Evolutionary conservation across 176 grass and related monocot genomes (phyloP), one percentile per base, ranked within the genome.

Genomic region (Tillandsia fasciculata): DNA sequence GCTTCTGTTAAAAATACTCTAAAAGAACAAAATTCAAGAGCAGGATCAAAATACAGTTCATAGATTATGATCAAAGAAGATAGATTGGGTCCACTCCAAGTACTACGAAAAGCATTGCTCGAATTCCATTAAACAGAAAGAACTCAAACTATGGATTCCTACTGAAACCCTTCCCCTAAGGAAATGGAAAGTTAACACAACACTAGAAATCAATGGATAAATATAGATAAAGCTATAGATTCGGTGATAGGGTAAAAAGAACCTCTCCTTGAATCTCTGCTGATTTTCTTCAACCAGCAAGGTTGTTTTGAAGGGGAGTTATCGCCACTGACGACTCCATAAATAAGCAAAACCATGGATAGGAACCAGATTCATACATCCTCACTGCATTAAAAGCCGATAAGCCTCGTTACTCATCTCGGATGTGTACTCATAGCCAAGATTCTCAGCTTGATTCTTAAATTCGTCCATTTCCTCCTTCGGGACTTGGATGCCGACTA

Each of bases 401-500:
- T 93, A 99, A 49, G 91, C 83, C 59, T 93, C 85, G 63, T 93
- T 99, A 73, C 77, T 76, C 75, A 76, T 63, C 80, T 93, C 89
- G 0, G 85, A 90, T 84, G 79, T 90, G 70, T 93, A 99, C 50
- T 99, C 89, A 0, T 86, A 93, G 9, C 94, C 89, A 48, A 99
- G 79, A 86, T 67, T 82, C 17, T 90, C 63, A 54, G 82, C 80
- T 2, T 63, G 72, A 13, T 0, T 78, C 56, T 12, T 68, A 82
- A 93, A 99, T 83, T 93, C 90, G 26, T 93, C 48, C 0, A 90
- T 24, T 2, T 93, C 90, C 53, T 86, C 83, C 5, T 72, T 68
- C 26, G 84, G 87, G n/a, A 93, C 84, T 88, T 93, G 94, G 66
- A 93, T 90, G 51, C 87, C 94, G 28, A 93, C 94, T 53, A 99